A percentile compares a stretch with the other conserved stretches of the same genome.
Conservation (phyloP, 2,329 filamentous ascomycete species). For the Amauroascus niger region DNA sequence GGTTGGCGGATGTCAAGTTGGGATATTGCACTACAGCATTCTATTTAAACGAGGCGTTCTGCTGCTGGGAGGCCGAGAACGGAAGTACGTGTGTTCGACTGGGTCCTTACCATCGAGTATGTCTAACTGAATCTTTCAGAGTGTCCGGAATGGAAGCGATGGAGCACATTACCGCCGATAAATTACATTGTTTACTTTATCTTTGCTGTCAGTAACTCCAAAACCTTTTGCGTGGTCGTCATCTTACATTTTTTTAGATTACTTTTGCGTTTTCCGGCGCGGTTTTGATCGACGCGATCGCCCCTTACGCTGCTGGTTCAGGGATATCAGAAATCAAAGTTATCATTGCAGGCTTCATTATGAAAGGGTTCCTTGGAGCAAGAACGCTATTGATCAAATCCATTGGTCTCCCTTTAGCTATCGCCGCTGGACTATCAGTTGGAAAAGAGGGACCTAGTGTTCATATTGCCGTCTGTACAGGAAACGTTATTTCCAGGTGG, state of each 20-base stretch:
- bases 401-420: conserved; percentile 77
- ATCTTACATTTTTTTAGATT: conserved; percentile 41
- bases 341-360: conserved; percentile 96
- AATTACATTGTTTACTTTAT: conserved; percentile 86
- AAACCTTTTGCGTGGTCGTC: background rate
- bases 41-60: conserved; percentile 95
- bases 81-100: conserved; percentile 42
- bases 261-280: conserved; percentile 75
- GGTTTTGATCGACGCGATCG: conserved; percentile 77
- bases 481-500: conserved; percentile 86
- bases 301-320: conserved; percentile 90
- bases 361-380: conserved; percentile 92
- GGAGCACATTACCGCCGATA: conserved; percentile 65
- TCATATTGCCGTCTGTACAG: conserved; percentile 96
- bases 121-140: conserved; percentile 38
- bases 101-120: background rate
- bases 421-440: conserved; percentile 86
- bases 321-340: conserved; percentile 99
- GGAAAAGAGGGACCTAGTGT: conserved; percentile 97
- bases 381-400: conserved; percentile 94
- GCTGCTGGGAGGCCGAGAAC: conserved; percentile 90
- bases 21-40: conserved; percentile 94
- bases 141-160: conserved; percentile 79
- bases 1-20: conserved; percentile 89
- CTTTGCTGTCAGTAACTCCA: conserved; percentile 55